Base-by-base conservation (phyloP, 208 protist genomes). In the Porcisia hertigi region DNA sequence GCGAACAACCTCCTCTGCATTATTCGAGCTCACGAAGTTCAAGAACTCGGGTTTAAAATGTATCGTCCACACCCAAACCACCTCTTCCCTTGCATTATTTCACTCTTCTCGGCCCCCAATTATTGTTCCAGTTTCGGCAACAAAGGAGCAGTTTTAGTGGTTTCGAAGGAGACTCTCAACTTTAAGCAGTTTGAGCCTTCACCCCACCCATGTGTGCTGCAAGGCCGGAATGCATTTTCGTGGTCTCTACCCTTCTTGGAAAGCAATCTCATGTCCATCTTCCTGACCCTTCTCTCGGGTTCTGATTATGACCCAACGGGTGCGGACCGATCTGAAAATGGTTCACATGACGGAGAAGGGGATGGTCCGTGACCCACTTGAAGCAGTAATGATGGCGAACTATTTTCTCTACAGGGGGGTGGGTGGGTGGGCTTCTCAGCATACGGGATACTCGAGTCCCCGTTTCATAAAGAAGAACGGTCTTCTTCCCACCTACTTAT, bases 101-200 rank as follows among this genome's bases (percentile, higher is more conserved):
- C 97, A 18, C 86, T 99, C 23, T 99, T 99, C 78, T 99, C 97
- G 43, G 97, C 98, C 7, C 99, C 98, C 2, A 99, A 99, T 83
- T 99, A 99, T 79, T 97, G 98, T 58, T 98, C 99, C 81, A 93
- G 92, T 6, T 99, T 99, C 75, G 92, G 97, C 45, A 99, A 99
- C 87, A 99, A 99, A 80, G 98, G 92, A 11, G 97, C 97, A 9
- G 84, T 98, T n/a, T 63, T 99, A 54, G 58, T 76, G 18, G 69
- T 96, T 63, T 80, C 87, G 23, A 78, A 83, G 62, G 97, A 97
- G 49, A 79, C 97, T 16, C 83, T 99, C 78, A 95, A 97, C 49
- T 98, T 99, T 69, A 92, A 95, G 80, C 89, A 96, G 67, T 92
- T 94, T 62, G 91, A 81, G 74, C 80, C 81, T 34, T 94, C 92